phyloP scores from a whole-genome alignment of 352 stramenopile species.

The Pythium brachiatum region DNA sequence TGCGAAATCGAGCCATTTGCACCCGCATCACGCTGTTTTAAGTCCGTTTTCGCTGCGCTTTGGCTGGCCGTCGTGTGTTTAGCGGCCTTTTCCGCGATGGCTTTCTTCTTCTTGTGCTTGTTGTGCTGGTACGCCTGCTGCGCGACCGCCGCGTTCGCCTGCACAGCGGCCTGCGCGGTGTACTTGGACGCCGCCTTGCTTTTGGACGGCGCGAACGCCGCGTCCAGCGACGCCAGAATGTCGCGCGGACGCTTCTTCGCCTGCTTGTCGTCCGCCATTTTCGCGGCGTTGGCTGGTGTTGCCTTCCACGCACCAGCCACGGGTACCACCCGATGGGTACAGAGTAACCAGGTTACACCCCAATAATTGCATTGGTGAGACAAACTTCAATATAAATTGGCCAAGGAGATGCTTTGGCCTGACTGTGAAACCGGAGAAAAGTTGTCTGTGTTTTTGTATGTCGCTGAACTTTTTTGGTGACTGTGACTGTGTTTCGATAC shows the following conservation, averaged over 20 bases:
- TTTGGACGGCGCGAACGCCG: constrained; percentile 49
- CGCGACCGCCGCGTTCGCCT: constrained; percentile 29
- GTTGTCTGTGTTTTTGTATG: neutral
- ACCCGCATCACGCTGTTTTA: neutral
- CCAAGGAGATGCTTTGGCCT: no score
- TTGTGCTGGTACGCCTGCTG: constrained; percentile 72
- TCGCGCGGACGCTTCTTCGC: constrained; percentile 70
- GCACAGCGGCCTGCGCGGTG: constrained; percentile 50
- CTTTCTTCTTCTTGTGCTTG: constrained; percentile 52
- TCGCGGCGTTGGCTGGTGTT: neutral
- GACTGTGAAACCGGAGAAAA: neutral
- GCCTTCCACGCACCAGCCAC: neutral
- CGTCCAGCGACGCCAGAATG: constrained; percentile 75
- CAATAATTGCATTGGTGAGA: neutral
- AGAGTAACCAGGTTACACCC: constrained; percentile 1
- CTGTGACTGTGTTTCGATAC: neutral
- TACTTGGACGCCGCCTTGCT: constrained; percentile 58
- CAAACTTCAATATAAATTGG: no score
- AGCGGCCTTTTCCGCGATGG: constrained; percentile 3
- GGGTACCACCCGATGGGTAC: constrained; percentile 10
- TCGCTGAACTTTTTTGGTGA: neutral
- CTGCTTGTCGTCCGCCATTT: constrained; percentile 25
- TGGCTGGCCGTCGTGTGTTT: neutral
- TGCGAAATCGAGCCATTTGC: neutral
- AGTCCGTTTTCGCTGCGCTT: neutral